Base-by-base conservation (phyloP, 495 filamentous ascomycete genomes). In the Penicillium tannophilum region DNA sequence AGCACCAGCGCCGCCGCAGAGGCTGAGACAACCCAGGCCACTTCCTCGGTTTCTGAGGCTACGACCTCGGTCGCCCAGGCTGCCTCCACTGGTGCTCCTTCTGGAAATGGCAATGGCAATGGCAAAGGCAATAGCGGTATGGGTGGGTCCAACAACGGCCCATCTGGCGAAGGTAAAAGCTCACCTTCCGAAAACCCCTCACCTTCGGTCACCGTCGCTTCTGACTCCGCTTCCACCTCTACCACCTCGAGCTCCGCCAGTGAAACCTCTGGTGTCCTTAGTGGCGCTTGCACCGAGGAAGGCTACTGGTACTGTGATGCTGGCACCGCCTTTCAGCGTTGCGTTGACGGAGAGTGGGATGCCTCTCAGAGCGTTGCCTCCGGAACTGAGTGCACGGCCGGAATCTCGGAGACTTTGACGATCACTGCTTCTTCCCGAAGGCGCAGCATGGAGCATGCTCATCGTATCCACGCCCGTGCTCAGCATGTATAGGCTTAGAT, bases 231-330 rank as follows among this genome's bases (percentile, higher is more conserved):
- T 8, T 47, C 30, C 30, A 6, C 46, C 6, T 17, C 46, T 17
- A 23, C 60, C n/a, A 56, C 36, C 19, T 28, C 56, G 26, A 42
- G 36, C 50, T 42, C 53, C 2, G 31, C 55, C 14, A 53, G 58
- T 3, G 12, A 44, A 1, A 59, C 59, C 24, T 59, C 63, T 8
- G 63, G 63, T n/a, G 55, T 65, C 5, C 31, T 70, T 5, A 64
- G 64, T 23, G 76, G 79, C 36, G 58, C 81, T 24, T 86, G 84
- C 76, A 73, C 65, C 24, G 46, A 69, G 43, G 83, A 87, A 64
- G 82, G 80, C 48, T 73, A 71, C 49, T 87, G 82, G 82, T 83
- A 84, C 71, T 87, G 84, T 68, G 71, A 83, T 41, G 70, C 63
- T 33, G 83, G 82, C 51, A 72, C 70, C 2, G 67, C 73, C 1